Evolutionary conservation across 176 grass and related monocot species (phyloP).

Genomic region (Chrysopogon serrulatus): DNA sequence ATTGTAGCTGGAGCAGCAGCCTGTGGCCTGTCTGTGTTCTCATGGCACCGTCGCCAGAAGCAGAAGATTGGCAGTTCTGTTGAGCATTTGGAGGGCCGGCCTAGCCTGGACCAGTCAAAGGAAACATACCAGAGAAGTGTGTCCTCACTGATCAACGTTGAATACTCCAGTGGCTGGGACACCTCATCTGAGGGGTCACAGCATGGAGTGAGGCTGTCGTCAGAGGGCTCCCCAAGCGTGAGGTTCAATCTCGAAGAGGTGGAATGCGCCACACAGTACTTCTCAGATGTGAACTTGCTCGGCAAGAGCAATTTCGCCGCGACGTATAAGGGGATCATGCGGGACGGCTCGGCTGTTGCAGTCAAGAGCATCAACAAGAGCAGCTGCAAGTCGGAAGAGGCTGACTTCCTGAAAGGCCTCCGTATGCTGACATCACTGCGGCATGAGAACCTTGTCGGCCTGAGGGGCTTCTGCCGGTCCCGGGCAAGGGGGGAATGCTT

Average conservation of each 20-base stretch:
- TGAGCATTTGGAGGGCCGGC: constrained; percentile 50
- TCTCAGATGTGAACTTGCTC: constrained; percentile 52
- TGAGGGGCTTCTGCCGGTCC: constrained; percentile 72
- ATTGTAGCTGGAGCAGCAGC: constrained; percentile 37
- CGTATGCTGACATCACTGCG: constrained; percentile 43
- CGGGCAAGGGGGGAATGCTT: constrained; percentile 70
- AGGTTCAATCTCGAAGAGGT: constrained; percentile 77
- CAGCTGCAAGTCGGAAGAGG: constrained; percentile 73
- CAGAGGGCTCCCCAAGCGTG: constrained; percentile 55
- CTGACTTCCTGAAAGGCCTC: constrained; percentile 66
- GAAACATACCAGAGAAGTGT: constrained; percentile 39
- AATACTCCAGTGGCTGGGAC: constrained; percentile 64
- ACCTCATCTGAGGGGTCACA: constrained; percentile 40
- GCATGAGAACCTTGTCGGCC: constrained; percentile 69
- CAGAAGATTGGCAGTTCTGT: constrained; percentile 63
- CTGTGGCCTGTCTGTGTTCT: constrained; percentile 43
- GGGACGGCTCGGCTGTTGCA: constrained; percentile 49
- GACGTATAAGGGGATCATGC: constrained; percentile 53
- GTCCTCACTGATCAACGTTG: constrained; percentile 43
- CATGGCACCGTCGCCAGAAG: constrained; percentile 56
- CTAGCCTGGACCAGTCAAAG: constrained; percentile 45
- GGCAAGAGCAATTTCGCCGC: constrained; percentile 57
- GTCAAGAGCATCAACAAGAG: constrained; percentile 81
- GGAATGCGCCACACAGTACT: constrained; percentile 77
- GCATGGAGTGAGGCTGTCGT: constrained; percentile 25